A percentile compares a stretch with the other conserved stretches of the same genome.
These are phyloP conservation scores for Suillus clintonianus DNA, from an alignment of 768 basidiomycete species.

Conservation along the genomic window DNA sequence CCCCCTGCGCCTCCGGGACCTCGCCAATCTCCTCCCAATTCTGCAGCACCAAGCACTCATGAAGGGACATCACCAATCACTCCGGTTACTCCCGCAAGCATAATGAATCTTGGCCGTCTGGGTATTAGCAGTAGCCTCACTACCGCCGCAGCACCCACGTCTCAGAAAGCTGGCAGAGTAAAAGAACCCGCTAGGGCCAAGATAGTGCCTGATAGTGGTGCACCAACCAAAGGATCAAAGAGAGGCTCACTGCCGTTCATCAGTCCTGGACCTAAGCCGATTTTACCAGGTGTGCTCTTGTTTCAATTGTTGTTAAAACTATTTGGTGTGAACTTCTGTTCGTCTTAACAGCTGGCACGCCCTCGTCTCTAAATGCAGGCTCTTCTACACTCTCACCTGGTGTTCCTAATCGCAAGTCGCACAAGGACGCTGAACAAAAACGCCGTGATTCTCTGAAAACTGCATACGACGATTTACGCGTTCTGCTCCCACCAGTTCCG, in stretches of 20 bases:
- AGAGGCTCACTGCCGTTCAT: slow-evolving; percentile 35
- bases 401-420: slow-evolving; percentile 71
- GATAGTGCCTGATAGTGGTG: slow-evolving; percentile 16
- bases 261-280: slow-evolving; percentile 66
- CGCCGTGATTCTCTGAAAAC: slow-evolving; percentile 95
- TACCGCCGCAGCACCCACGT: slow-evolving; percentile 23
- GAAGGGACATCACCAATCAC: slow-evolving; percentile 34
- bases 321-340: slow-evolving; percentile 1
- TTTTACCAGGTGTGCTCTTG: slow-evolving; percentile 62
- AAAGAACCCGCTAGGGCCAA: slow-evolving; percentile 33
- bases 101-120: slow-evolving; percentile 83
- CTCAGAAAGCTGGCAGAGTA: slow-evolving; percentile 28
- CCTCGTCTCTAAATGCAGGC: slow-evolving; percentile 25
- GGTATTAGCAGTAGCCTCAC: slow-evolving; percentile 49
- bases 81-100: slow-evolving; percentile 89
- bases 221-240: slow-evolving; percentile 24
- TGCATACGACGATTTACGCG: slow-evolving; percentile 84
- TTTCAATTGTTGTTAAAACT: neutral
- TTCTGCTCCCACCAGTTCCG: slow-evolving; percentile 86
- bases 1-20: slow-evolving; percentile 65
- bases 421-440: slow-evolving; percentile 97
- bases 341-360: slow-evolving; percentile 34
- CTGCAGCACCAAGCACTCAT: slow-evolving; percentile 4
- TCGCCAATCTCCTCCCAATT: slow-evolving; percentile 16
- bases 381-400: slow-evolving; percentile 33